Conservation (phyloP, 805 yeast species). For the Clavispora phyllophila region DNA sequence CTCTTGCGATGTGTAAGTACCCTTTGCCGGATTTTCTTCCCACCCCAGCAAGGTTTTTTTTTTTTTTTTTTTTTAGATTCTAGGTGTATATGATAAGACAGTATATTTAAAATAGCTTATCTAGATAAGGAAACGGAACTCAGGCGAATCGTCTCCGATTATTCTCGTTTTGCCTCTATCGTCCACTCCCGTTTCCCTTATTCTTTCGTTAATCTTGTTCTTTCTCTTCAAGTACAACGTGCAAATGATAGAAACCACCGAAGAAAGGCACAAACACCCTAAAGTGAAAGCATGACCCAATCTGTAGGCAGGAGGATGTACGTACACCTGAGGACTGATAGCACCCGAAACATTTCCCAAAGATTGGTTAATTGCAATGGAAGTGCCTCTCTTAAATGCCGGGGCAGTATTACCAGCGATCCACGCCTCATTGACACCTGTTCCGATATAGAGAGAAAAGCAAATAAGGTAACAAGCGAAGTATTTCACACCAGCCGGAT, state of each 20-base stretch:
- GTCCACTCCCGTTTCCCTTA: not conserved
- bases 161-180: not conserved
- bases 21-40: too few species aligned
- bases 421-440: conserved; percentile 42
- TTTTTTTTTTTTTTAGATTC: not conserved
- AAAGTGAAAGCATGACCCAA: conserved; percentile 38
- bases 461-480: conserved; percentile 35
- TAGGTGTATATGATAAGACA: too few species aligned
- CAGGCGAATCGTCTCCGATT: conserved; percentile 1
- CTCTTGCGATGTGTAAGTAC: too few species aligned
- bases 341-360: conserved; percentile 44
- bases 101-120: too few species aligned
- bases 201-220: not conserved
- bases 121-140: not conserved
- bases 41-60: too few species aligned
- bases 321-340: conserved; percentile 40
- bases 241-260: not conserved
- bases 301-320: conserved; percentile 28
- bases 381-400: conserved; percentile 38
- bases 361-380: conserved; percentile 39
- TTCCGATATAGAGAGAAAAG: conserved; percentile 30
- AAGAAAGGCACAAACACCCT: conserved; percentile 21
- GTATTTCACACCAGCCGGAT: conserved; percentile 26
- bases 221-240: not conserved
- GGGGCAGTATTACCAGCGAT: conserved; percentile 39